phyloP scores from a whole-genome alignment of 352 stramenopile genomes.

The Phytophthora capsici region DNA sequence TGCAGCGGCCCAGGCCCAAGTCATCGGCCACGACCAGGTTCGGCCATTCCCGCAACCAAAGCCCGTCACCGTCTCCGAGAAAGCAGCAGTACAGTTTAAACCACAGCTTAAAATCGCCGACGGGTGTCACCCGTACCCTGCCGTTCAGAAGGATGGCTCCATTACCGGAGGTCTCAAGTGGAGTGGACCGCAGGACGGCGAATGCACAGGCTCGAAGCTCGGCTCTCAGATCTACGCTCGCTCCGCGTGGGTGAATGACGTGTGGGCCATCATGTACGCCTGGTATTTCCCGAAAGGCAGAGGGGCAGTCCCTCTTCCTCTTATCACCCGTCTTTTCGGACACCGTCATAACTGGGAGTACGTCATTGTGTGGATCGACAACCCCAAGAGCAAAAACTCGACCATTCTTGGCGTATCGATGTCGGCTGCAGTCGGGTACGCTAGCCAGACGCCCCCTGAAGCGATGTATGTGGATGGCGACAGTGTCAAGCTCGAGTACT shows the following conservation, averaged over 20 bases:
- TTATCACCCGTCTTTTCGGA: conserved; percentile 28
- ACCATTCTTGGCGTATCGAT: conserved; percentile 31
- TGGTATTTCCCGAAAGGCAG: conserved; percentile 40
- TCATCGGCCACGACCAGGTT: conserved; percentile 29
- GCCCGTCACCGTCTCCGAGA: conserved; percentile 23
- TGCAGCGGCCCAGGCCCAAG: conserved; percentile 16
- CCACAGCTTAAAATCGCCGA: conserved; percentile 33
- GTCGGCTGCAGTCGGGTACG: conserved; percentile 25
- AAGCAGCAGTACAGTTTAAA: conserved; percentile 29
- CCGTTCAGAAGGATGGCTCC: conserved; percentile 31
- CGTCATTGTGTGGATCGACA: conserved; percentile 39
- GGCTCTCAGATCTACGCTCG: conserved; percentile 37
- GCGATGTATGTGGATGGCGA: conserved; percentile 17
- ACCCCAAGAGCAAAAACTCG: conserved; percentile 20
- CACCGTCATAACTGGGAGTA: conserved; percentile 58
- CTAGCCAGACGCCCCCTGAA: conserved; percentile 9
- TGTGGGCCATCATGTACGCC: conserved; percentile 36
- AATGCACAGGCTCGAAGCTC: conserved; percentile 33
- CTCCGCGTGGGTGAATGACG: conserved; percentile 27
- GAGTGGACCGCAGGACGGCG: conserved; percentile 27
- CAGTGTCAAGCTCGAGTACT: conserved; percentile 34
- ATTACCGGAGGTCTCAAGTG: conserved; percentile 34
- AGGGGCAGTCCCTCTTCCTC: conserved; percentile 1
- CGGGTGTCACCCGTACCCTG: conserved; percentile 32
- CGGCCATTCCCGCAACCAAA: conserved; percentile 31